phyloP scores from a whole-genome alignment of 1,284 basidiomycete genomes.

The Moesziomyces parantarcticus region DNA sequence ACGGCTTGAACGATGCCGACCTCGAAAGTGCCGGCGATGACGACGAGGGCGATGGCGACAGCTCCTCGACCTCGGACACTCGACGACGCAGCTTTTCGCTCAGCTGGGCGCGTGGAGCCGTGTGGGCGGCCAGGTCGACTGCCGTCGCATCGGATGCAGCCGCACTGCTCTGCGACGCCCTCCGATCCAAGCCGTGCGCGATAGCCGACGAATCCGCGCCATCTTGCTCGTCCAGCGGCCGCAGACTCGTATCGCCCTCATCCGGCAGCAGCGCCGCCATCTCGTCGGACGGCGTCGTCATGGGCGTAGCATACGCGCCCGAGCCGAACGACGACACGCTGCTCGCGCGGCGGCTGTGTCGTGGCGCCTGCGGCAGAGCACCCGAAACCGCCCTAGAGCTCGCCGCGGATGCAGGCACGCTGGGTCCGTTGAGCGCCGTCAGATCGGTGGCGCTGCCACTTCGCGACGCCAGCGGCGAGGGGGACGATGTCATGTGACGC shows the following conservation, averaged over 20 bases:
- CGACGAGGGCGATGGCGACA: conserved; percentile 31
- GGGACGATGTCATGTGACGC: conserved; percentile 23
- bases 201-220: conserved; percentile 3
- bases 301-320: conserved; percentile 46
- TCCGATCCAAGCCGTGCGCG: conserved; percentile 11
- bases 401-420: conserved; percentile 1
- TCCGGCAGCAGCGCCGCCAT: conserved; percentile 44
- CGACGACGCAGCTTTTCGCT: conserved; percentile 14
- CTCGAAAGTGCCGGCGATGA: conserved; percentile 39
- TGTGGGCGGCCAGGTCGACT: conserved; percentile 30
- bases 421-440: conserved; percentile 11
- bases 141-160: conserved; percentile 42
- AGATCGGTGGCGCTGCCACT: conserved; percentile 35
- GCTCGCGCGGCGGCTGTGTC: conserved; percentile 42
- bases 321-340: conserved; percentile 51
- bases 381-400: conserved; percentile 25
- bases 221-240: conserved; percentile 27
- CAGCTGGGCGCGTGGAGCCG: conserved; percentile 14
- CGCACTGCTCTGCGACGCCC: conserved; percentile 34
- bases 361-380: conserved; percentile 18
- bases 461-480: conserved; percentile 40
- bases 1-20: conserved; percentile 27
- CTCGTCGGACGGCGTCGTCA: conserved; percentile 50
- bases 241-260: conserved; percentile 30
- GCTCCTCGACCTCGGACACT: conserved; percentile 38